Conservation (phyloP, 306 rosid species). For the Herpetospermum pedunculosum region DNA sequence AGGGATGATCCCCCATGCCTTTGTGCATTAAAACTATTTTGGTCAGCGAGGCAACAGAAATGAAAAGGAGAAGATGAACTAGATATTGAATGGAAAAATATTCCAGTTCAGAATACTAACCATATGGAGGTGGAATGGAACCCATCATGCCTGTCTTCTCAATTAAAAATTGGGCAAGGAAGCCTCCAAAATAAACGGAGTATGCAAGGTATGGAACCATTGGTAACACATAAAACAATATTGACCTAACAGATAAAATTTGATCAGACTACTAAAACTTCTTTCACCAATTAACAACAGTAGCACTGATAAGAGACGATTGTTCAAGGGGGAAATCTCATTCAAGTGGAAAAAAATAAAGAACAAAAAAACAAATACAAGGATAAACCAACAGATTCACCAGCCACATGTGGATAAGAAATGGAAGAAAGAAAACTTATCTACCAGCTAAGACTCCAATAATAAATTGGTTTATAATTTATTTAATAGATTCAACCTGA, state of each 20-base stretch:
- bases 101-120: slow-evolving; percentile 32
- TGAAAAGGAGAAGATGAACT: not conserved
- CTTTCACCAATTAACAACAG: not conserved
- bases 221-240: slow-evolving; percentile 58
- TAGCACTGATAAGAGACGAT: not conserved
- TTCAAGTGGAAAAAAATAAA: not conserved
- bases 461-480: not conserved
- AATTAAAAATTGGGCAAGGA: slow-evolving; percentile 67
- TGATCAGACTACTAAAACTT: slow-evolving; percentile 1
- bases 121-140: slow-evolving; percentile 79
- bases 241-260: slow-evolving; percentile 45
- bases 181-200: slow-evolving; percentile 82
- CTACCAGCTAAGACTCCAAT: not conserved
- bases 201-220: slow-evolving; percentile 67
- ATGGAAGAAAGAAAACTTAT: not conserved
- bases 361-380: too few relatives aligned
- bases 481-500: not conserved
- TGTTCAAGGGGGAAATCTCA: not conserved
- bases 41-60: not conserved
- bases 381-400: not conserved
- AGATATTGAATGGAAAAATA: not conserved
- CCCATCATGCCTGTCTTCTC: slow-evolving; percentile 99
- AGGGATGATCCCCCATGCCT: not conserved
- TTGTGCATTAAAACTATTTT: not conserved
- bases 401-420: not conserved